These are phyloP conservation scores for Arachis stenosperma DNA, from an alignment of 306 rosid genomes.

Conservation along the genomic window DNA sequence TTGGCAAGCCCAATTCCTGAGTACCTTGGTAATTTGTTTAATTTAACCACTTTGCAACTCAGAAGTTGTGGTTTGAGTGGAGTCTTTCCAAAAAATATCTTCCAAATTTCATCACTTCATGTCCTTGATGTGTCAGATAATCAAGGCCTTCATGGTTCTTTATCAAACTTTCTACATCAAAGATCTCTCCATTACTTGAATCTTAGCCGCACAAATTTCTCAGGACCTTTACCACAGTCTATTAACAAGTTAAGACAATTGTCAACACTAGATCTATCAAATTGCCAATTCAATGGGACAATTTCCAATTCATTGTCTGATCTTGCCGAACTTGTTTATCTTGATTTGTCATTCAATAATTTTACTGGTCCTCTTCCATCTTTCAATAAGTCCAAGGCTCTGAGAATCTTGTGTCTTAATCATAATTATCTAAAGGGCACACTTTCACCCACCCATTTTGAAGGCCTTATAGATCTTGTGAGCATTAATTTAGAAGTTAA, in stretches of 20 bases:
- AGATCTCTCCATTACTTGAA: background rate
- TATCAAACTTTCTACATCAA: conserved; percentile 34
- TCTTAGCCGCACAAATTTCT: background rate
- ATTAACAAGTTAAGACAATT: conserved; percentile 9
- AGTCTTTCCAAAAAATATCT: conserved; percentile 28
- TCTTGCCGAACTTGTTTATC: conserved; percentile 11
- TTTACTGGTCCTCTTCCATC: conserved; percentile 31
- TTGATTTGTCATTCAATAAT: conserved; percentile 17
- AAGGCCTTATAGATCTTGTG: background rate
- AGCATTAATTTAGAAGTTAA: background rate
- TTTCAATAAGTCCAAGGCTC: background rate
- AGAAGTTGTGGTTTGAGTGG: background rate
- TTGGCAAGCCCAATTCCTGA: conserved; percentile 28
- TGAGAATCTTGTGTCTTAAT: background rate
- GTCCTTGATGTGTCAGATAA: conserved; percentile 29
- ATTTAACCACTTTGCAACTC: conserved; percentile 25
- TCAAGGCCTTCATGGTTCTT: background rate
- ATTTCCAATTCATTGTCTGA: conserved; percentile 20
- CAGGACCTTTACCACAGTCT: conserved; percentile 1
- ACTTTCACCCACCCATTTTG: background rate
- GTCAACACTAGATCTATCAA: conserved; percentile 6
- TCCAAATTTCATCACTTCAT: conserved; percentile 10
- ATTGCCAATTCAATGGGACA: conserved; percentile 22
- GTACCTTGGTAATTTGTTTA: conserved; percentile 10
- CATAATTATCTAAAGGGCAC: background rate